These are phyloP conservation scores for Adansonia madagascariensis DNA, from an alignment of 441 rosid species.

Conservation along the genomic window DNA sequence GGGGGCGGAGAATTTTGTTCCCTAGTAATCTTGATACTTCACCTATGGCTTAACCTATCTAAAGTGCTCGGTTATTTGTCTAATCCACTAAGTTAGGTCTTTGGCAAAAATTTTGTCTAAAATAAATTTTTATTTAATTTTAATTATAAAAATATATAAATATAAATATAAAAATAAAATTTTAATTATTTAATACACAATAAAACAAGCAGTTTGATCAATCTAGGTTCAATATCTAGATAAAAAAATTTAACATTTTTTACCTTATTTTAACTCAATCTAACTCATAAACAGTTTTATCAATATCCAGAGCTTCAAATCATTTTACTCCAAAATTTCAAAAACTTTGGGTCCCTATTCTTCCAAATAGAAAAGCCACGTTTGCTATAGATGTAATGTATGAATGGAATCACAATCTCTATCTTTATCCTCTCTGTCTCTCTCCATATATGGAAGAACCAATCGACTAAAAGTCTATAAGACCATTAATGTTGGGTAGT, in stretches of 20 bases:
- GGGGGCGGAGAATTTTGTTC: neutral
- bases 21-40: neutral
- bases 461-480: neutral
- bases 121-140: too few species aligned
- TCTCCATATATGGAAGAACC: neutral
- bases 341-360: slow-evolving; percentile 1
- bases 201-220: too few species aligned
- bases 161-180: too few species aligned
- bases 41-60: neutral
- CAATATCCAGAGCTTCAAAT: slow-evolving; percentile 16
- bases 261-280: too few species aligned
- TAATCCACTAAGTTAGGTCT: too few species aligned
- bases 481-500: slow-evolving; percentile 30
- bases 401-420: slow-evolving; percentile 26
- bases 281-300: too few species aligned
- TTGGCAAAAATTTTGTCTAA: too few species aligned
- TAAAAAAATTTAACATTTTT: too few species aligned
- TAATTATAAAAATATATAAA: too few species aligned
- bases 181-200: too few species aligned
- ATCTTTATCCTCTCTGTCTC: neutral
- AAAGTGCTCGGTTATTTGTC: too few species aligned
- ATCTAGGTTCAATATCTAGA: too few species aligned
- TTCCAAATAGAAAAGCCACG: slow-evolving; percentile 14
- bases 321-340: slow-evolving; percentile 22
- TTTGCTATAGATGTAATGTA: slow-evolving; percentile 13